phyloP scores from a whole-genome alignment of 495 filamentous ascomycete species.

The Tuber borchii region DNA sequence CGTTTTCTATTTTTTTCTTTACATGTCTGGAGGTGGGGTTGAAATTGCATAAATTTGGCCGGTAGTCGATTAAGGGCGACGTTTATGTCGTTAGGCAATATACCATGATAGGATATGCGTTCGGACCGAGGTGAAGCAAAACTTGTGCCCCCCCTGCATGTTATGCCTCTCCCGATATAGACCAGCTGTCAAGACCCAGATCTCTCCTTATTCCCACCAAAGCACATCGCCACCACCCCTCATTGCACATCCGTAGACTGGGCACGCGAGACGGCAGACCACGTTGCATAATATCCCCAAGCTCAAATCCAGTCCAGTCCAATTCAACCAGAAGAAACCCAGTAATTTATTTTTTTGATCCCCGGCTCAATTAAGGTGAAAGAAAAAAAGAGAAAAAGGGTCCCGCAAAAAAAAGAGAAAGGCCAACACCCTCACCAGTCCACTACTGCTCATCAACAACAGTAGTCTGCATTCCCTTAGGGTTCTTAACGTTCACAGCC shows the following conservation, averaged over 20 bases:
- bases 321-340: background rate
- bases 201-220: background rate
- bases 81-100: background rate
- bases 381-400: slow-evolving; percentile 14
- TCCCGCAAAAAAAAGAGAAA: background rate
- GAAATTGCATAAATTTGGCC: background rate
- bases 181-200: background rate
- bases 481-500: slow-evolving; percentile 97
- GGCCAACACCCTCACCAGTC: slow-evolving; percentile 10
- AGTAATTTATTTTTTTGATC: slow-evolving; percentile 40
- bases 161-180: background rate
- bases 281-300: background rate
- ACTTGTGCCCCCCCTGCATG: background rate
- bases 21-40: background rate
- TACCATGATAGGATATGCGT: background rate
- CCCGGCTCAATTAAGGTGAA: slow-evolving; percentile 34
- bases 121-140: background rate
- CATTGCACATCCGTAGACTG: background rate
- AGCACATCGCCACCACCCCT: background rate
- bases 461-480: slow-evolving; percentile 89
- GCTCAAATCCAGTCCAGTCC: background rate
- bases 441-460: slow-evolving; percentile 48
- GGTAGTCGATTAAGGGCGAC: background rate
- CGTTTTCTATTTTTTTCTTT: background rate
- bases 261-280: background rate